Percentiles rank a stretch among this genome's conserved stretches.
Conservation (phyloP, 2,329 filamentous ascomycete genomes). For the Bipolaris victoriae region DNA sequence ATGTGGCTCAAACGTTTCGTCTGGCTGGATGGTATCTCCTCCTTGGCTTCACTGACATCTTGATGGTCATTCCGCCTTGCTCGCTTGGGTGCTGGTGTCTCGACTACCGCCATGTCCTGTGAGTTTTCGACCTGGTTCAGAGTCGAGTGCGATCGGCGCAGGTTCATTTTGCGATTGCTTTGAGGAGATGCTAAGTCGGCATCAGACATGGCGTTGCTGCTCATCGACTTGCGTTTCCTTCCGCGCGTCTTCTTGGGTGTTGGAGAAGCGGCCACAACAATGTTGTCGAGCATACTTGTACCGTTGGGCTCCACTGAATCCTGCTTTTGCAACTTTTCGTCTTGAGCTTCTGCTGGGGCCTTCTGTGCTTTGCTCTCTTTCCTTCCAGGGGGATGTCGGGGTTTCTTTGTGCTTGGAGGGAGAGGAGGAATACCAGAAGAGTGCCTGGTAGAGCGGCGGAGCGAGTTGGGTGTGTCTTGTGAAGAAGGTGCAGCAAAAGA, state of each 20-base stretch:
- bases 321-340: background rate
- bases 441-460: conserved; percentile 39
- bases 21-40: conserved; percentile 13
- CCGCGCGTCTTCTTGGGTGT: conserved; percentile 2
- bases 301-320: conserved; percentile 23
- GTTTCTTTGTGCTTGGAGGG: conserved; percentile 30
- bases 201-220: background rate
- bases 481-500: conserved; percentile 41
- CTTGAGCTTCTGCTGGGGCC: conserved; percentile 16
- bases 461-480: conserved; percentile 25
- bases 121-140: conserved; percentile 39
- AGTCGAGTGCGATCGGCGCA: conserved; percentile 38
- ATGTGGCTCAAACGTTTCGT: conserved; percentile 37
- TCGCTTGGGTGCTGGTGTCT: conserved; percentile 41
- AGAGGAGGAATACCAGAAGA: conserved; percentile 29
- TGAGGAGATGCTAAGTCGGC: conserved; percentile 15
- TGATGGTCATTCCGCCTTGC: conserved; percentile 27
- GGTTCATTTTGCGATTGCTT: conserved; percentile 31
- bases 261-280: conserved; percentile 46
- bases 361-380: conserved; percentile 24
- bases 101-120: conserved; percentile 28
- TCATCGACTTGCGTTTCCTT: conserved; percentile 32
- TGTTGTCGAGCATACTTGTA: conserved; percentile 49
- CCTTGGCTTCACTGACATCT: conserved; percentile 41
- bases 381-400: conserved; percentile 26